Base-by-base conservation (phyloP, 768 basidiomycete genomes). In the Phlegmacium glaucopus region DNA sequence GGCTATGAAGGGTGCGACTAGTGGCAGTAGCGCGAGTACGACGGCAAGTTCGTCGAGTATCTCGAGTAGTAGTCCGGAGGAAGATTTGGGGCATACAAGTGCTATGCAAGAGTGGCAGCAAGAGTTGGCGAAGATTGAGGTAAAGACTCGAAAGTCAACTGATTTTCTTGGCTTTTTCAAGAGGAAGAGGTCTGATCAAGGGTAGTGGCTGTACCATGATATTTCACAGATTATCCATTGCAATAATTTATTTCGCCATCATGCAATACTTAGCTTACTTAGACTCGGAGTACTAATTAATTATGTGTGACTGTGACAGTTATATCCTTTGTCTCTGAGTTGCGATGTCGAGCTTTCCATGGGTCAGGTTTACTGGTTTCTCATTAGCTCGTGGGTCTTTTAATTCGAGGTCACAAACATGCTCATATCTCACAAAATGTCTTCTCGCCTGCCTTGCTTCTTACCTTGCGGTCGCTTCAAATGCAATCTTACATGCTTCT, bases 81-180 rank as follows among this genome's bases (percentile, higher is more conserved):
- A 50, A 17, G 57, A 58, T 16, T 55, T 49, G 36, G 54, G 54
- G 61, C 56, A 64, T 38, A 56, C 65, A 48, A 56, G 67, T 49
- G 71, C 74, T 36, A 69, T 80, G 60, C 69, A 72, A 45, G 88
- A 83, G 53, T 91, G 89, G 88, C 89, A 90, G 64, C 81, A 79
- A 61, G 87, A 90, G 70, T 73, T 89, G 38, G 80, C 74, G 50
- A 74, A 78, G 51, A 87, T 90, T 54, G 87, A 89, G 66, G 66
- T 72, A 55, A 69, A 69, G 63, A 85, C 80, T 65, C 77, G 76
- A 38, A 64, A 68, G 56, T 72, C 71, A 39, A 79, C 74, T 48
- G 73, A 75, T 56, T 57, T 76, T 61, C 61, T 74, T 37, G 74
- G 75, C 15, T 77, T 76, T 58, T 63, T 67, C 32, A 72, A 68